Evolutionary conservation across 441 rosid genomes (phyloP), one percentile per base, ranked within the genome.

Genomic region (Macaranga tanarius): DNA sequence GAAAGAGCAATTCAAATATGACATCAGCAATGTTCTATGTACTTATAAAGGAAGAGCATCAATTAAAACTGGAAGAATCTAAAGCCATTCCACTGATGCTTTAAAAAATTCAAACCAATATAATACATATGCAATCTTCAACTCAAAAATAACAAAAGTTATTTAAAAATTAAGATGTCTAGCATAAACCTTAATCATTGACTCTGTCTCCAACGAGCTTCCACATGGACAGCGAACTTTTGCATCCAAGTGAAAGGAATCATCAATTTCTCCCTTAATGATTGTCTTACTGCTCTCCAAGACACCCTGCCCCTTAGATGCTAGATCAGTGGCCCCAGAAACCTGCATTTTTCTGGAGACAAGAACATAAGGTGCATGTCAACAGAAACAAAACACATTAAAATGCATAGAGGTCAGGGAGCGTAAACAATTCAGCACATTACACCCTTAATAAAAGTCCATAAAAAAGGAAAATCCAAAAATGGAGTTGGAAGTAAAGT

Each of bases 181-280:
- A 66, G 11, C 26, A 42, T 55, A 60, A 75, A 96, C 99, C 97
- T 79, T 79, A 80, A 96, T 85, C 88, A 89, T 88, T 51, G 96
- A 84, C 63, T 87, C 97, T 9, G 88, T 78, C 78, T 86, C 89
- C 85, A 89, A 80, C 40, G 89, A 74, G 80, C 80, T 93, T 77
- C 97, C 97, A 86, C 99, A 96, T 17, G 89, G 90, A 78, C 99
- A 96, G 70, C 95, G 90, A 84, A 93, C 90, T 86, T 88, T 96
- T 52, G 82, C 80, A 70, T 92, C 91, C 42, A 73, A 71, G 48
- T 73, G 86, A 71, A 67, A 79, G 57, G 79, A 75, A 70, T 90
- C 92, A 65, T 87, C 97, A 15, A 67, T 66, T 77, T 90, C 97
- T 67, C 85, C 97, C 80, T 89, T 90, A 76, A 86, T 72, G 80